Evolutionary conservation across 1,284 basidiomycete species (phyloP).

Genomic region (Coniferiporia weirii): DNA sequence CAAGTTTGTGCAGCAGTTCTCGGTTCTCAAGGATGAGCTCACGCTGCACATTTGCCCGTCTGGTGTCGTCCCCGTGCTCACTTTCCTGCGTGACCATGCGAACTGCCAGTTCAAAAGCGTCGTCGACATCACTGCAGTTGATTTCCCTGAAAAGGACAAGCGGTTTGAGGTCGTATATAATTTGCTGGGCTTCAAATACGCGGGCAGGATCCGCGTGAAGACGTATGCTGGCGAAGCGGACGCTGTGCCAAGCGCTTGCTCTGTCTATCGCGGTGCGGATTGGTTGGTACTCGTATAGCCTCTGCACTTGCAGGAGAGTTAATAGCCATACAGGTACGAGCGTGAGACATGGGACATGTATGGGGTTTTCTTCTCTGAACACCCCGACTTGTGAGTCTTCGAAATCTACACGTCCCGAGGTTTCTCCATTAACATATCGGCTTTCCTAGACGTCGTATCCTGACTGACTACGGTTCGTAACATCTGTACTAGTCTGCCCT

Average conservation of each 20-base stretch:
- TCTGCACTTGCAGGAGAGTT: background rate
- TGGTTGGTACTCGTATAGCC: conserved; percentile 54
- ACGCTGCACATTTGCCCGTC: conserved; percentile 85
- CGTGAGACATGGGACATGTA: conserved; percentile 98
- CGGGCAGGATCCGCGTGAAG: conserved; percentile 90
- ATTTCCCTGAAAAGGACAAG: conserved; percentile 90
- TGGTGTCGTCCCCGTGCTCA: conserved; percentile 80
- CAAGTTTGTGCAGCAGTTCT: conserved; percentile 96
- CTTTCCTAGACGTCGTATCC: conserved; percentile 74
- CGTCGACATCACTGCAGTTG: conserved; percentile 94
- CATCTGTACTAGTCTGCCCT: background rate
- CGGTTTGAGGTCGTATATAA: conserved; percentile 99
- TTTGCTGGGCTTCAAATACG: conserved; percentile 75
- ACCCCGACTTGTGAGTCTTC: conserved; percentile 86
- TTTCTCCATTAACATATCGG: conserved; percentile 19
- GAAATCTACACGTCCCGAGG: background rate
- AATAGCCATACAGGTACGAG: conserved; percentile 67
- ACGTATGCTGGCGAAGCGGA: conserved; percentile 97
- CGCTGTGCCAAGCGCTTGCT: conserved; percentile 80
- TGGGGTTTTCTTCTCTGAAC: conserved; percentile 94
- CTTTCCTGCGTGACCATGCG: conserved; percentile 94
- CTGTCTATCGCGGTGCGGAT: conserved; percentile 87
- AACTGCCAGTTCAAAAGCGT: conserved; percentile 93
- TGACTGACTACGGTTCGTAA: conserved; percentile 90
- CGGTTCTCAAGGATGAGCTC: conserved; percentile 96